These are phyloP conservation scores for Botryotinia calthae DNA, from an alignment of 2,329 filamentous ascomycete species.

Conservation along the genomic window DNA sequence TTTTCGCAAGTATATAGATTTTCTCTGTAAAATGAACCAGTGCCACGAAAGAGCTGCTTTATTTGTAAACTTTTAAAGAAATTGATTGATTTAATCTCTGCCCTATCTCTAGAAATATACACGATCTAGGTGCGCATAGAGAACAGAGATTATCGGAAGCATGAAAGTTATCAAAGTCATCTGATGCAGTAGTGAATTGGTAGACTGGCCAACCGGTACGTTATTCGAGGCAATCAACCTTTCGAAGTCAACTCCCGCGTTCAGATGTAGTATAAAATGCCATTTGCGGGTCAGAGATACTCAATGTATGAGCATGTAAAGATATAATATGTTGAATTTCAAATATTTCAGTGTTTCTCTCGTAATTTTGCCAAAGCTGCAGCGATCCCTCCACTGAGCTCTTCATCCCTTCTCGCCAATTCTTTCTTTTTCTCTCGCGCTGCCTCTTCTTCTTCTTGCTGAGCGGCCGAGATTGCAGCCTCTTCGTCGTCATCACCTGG, in stretches of 20 bases:
- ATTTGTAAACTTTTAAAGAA: neutral
- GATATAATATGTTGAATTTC: neutral
- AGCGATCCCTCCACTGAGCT: constrained; percentile 57
- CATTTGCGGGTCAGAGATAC: neutral
- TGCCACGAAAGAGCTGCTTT: neutral
- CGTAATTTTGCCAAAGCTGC: constrained; percentile 57
- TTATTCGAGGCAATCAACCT: neutral
- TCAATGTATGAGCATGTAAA: neutral
- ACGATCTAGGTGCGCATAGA: neutral
- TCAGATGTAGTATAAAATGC: neutral
- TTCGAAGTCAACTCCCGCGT: neutral
- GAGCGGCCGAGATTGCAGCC: constrained; percentile 48
- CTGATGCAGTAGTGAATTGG: neutral
- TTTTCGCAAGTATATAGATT: neutral
- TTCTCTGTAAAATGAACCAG: neutral
- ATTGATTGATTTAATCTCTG: neutral
- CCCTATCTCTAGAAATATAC: neutral
- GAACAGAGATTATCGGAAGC: neutral
- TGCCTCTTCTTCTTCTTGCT: constrained; percentile 43
- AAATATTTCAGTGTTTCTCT: constrained; percentile 11
- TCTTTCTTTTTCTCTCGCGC: constrained; percentile 35
- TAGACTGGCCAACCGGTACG: neutral
- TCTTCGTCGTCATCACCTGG: constrained; percentile 47
- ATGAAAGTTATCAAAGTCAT: neutral
- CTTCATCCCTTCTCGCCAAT: constrained; percentile 40